These are phyloP conservation scores for Pseudognaphalium luteoalbum DNA, from an alignment of 129 eudicot genomes.

Conservation along the genomic window DNA sequence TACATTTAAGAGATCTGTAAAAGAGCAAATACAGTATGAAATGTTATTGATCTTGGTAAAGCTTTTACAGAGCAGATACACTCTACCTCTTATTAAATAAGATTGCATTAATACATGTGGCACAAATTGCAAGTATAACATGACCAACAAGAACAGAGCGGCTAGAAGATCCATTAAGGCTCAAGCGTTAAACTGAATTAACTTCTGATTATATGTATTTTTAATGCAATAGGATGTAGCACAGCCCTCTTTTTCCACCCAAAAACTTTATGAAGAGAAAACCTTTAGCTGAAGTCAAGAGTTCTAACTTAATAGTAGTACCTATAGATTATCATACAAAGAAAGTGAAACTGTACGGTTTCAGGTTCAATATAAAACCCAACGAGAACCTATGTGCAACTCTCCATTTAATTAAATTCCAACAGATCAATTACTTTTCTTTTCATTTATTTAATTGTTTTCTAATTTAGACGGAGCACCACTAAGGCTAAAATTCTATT, in stretches of 20 bases:
- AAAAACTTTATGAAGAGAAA: not conserved
- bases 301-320: not conserved
- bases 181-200: not conserved
- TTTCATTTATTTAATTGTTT: not conserved
- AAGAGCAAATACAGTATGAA: constrained; percentile 16
- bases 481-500: not conserved
- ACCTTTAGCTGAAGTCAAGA: not conserved
- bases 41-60: not conserved
- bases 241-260: not conserved
- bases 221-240: constrained; percentile 2
- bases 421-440: not conserved
- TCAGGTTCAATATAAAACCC: not conserved
- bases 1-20: constrained; percentile 80
- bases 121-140: not conserved
- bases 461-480: not conserved
- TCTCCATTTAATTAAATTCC: not conserved
- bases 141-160: constrained; percentile 8
- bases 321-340: not conserved
- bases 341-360: not conserved
- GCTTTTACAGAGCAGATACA: constrained; percentile 4
- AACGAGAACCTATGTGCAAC: not conserved
- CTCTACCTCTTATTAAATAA: not conserved
- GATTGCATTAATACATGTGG: not conserved
- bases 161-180: not conserved
- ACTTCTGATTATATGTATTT: not conserved